Base-by-base conservation (phyloP, 2,329 filamentous ascomycete genomes). In the Colletotrichum scovillei region DNA sequence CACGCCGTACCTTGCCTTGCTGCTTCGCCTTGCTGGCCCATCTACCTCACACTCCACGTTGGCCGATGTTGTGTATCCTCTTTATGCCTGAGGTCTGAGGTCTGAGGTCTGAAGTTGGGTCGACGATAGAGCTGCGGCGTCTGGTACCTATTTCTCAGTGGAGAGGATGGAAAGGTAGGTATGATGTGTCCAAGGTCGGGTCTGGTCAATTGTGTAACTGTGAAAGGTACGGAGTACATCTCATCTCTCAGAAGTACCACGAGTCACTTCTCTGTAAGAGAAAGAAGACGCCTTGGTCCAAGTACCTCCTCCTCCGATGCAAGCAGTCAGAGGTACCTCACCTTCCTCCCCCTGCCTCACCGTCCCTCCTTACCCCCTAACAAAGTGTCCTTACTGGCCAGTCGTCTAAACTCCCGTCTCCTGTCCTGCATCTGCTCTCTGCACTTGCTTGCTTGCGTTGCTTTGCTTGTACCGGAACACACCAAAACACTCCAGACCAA, bases 321-420 rank as follows among this genome's bases (percentile, higher is more conserved):
- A 64, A 67, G 62, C 62, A 42, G 28, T 4, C 30, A 42, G 53
- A 67, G 62, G 62, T 55, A 53, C 62, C 28, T 63, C 30, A 22
- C 26, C 26, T 42, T 42, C 12, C 30, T 22, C n/a, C 28, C 32
- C 22, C 35, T 58, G 63, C 53, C 52, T 65, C 46, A 14, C 63
- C 35, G 26, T 11, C 63, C 49, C 28, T 32, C 24, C 62, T 46
- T 64, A 32, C 30, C 14, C 53, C 64, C 53, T 42, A 67, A 67
- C 64, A 38, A 64, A 55, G n/a, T 26, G 30, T 55, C 62, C 62
- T 55, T 30, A 64, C 62, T 64, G 62, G 62, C 62, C 49, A 53
- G 62, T 24, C 46, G 26, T 63, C 60, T 53, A 46, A 64, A 53
- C 46, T 55, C 46, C 46, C 30, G 46, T 38, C 62, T 63, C 38